Evolutionary conservation across 2,329 filamentous ascomycete genomes (phyloP).

Genomic region (Emergomyces pasteurianus): DNA sequence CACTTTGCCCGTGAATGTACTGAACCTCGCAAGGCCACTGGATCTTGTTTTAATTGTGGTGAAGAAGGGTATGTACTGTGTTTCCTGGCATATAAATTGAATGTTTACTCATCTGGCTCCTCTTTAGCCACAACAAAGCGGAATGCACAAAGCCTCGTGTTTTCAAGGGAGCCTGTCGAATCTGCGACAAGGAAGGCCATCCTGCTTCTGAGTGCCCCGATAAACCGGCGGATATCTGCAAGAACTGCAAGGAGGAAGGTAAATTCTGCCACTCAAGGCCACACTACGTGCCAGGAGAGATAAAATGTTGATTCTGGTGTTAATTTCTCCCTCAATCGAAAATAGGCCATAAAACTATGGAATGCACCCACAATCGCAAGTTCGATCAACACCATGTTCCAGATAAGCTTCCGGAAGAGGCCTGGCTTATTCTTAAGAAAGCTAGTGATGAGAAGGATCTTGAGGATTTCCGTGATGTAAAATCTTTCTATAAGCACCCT

Average conservation of each 20-base stretch:
- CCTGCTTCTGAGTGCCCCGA: constrained; percentile 34
- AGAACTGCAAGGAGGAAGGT: constrained; percentile 38
- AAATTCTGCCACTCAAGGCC: constrained; percentile 1
- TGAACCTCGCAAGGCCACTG: constrained; percentile 26
- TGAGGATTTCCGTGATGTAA: constrained; percentile 38
- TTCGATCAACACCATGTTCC: constrained; percentile 34
- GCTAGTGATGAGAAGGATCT: constrained; percentile 40
- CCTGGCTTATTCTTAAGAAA: constrained; percentile 39
- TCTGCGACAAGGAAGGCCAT: constrained; percentile 37
- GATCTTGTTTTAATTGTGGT: constrained; percentile 36
- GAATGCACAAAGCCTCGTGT: constrained; percentile 37
- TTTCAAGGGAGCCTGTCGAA: constrained; percentile 36
- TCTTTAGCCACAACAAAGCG: constrained; percentile 28
- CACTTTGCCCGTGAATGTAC: constrained; percentile 35
- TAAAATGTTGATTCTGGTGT: too few relatives aligned
- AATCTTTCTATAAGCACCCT: neutral
- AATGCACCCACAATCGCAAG: constrained; percentile 35
- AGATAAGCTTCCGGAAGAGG: constrained; percentile 37
- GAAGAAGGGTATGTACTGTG: constrained; percentile 27
- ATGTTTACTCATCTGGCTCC: neutral
- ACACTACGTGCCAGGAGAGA: neutral
- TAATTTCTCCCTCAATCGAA: neutral
- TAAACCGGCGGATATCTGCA: constrained; percentile 32
- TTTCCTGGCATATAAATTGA: neutral
- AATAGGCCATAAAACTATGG: constrained; percentile 32